A percentile compares a stretch with the other conserved stretches of the same genome.
These are phyloP conservation scores for Euphrasia confusa DNA, from an alignment of 257 asterid genomes.

Conservation along the genomic window DNA sequence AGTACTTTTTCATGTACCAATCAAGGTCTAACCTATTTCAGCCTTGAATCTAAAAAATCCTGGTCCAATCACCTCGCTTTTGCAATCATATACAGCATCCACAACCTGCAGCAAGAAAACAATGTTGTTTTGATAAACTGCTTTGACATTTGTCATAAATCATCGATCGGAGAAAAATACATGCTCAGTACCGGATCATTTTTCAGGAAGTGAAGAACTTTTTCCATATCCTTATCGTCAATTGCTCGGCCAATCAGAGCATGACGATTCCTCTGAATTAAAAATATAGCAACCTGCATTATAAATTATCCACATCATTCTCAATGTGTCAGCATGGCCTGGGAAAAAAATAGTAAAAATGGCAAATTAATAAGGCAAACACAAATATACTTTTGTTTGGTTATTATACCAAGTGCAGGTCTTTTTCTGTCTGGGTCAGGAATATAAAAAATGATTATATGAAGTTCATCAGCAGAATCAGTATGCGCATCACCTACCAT, in stretches of 20 bases:
- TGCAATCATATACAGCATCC: slow-evolving; percentile 88
- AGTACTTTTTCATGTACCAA: slow-evolving; percentile 16
- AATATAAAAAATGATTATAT: neutral
- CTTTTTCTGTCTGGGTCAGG: slow-evolving; percentile 34
- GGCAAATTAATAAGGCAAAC: neutral
- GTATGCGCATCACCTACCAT: slow-evolving; percentile 49
- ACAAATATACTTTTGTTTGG: neutral
- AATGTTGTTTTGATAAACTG: slow-evolving; percentile 17
- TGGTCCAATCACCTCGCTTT: slow-evolving; percentile 98
- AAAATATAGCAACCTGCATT: slow-evolving; percentile 86
- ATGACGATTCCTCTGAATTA: slow-evolving; percentile 97
- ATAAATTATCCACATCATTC: slow-evolving; percentile 36
- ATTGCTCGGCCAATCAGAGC: slow-evolving; percentile 96
- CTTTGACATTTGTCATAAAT: slow-evolving; percentile 15
- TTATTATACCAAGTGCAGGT: slow-evolving; percentile 14
- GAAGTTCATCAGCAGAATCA: slow-evolving; percentile 17
- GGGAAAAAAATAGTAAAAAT: neutral
- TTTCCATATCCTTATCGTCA: slow-evolving; percentile 77
- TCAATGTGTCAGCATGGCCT: neutral
- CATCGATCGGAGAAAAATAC: slow-evolving; percentile 12
- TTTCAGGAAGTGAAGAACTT: slow-evolving; percentile 73
- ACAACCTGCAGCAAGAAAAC: slow-evolving; percentile 58
- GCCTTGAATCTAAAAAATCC: slow-evolving; percentile 98
- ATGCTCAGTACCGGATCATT: slow-evolving; percentile 63
- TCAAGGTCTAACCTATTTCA: slow-evolving; percentile 68